Base-by-base conservation (phyloP, 257 asterid genomes). In the Leptodermis oblonga region DNA sequence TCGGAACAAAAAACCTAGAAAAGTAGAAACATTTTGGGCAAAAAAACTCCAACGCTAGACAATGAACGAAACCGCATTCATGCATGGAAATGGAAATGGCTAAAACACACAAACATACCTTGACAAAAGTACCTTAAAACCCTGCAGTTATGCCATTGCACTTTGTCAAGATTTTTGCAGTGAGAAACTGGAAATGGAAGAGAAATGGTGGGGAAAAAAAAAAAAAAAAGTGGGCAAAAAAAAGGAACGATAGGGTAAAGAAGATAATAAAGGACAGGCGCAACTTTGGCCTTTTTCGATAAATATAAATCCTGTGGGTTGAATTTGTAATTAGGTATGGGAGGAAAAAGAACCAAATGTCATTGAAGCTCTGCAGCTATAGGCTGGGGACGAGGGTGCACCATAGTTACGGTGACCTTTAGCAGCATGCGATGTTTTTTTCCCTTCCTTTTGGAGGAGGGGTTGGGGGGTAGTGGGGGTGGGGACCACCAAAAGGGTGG, bases 61-160 rank as follows among this genome's bases (percentile, higher is more conserved):
- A 23, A 48, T 26, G 71, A 51, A 34, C 42, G 36, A 31, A 62
- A 37, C 60, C 36, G 37, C 70, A 60, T 70, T 43, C 69, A 70
- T 66, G 73, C 72, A 22, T 25, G 54, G 18, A 62, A 68, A 63
- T 34, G 68, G 37, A 56, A 30, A 30, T 28, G 31, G 26, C 54
- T 26, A 43, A n/a, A n/a, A n/a, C n/a, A n/a, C n/a, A n/a, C n/a
- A n/a, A 43, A 74, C 78, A 76, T 70, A 69, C 81, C 54, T 39
- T 48, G 69, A 56, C 72, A 60, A 65, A 64, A 68, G 43, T 48
- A 76, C 72, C 77, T 65, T 74, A 77, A 80, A 43, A 78, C 61
- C 78, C 79, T 70, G 71, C 76, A 66, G 75, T 75, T 58, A 81
- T n/a, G 82, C 73, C 87, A 84, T 83, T 70, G 79, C 66, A 63